Conservation (phyloP, 257 asterid species). For the Gynochthodes officinalis region DNA sequence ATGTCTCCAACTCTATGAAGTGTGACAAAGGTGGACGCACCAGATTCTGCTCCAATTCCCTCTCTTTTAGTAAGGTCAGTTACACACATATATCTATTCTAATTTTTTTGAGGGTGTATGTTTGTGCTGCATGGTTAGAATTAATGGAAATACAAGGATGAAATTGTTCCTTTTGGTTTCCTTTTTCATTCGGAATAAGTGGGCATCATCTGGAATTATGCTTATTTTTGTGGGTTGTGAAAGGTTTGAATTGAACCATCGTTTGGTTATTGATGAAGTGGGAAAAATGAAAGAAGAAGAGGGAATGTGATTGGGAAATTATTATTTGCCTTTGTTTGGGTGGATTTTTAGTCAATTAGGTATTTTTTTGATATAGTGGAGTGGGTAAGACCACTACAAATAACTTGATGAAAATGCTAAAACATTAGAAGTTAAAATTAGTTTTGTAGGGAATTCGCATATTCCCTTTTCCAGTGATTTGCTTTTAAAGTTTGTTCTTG, state of each 20-base stretch:
- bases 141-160: not conserved
- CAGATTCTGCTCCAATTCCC: slow-evolving; percentile 83
- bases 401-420: not conserved
- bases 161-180: not conserved
- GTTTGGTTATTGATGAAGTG: not conserved
- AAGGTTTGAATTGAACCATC: not conserved
- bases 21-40: slow-evolving; percentile 98
- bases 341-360: not conserved
- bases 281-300: not conserved
- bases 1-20: slow-evolving; percentile 65
- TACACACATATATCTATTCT: too few relatives aligned
- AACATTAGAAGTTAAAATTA: not conserved
- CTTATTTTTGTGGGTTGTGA: not conserved
- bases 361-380: not conserved
- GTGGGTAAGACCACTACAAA: not conserved
- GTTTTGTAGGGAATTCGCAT: not conserved
- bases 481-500: not conserved
- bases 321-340: not conserved
- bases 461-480: not conserved
- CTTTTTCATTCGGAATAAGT: not conserved
- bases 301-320: not conserved
- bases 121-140: not conserved
- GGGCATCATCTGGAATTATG: not conserved
- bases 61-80: slow-evolving; percentile 70
- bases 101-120: too few relatives aligned